Evolutionary conservation across 2,329 filamentous ascomycete species (phyloP).

Genomic region (Trichophyton simii): DNA sequence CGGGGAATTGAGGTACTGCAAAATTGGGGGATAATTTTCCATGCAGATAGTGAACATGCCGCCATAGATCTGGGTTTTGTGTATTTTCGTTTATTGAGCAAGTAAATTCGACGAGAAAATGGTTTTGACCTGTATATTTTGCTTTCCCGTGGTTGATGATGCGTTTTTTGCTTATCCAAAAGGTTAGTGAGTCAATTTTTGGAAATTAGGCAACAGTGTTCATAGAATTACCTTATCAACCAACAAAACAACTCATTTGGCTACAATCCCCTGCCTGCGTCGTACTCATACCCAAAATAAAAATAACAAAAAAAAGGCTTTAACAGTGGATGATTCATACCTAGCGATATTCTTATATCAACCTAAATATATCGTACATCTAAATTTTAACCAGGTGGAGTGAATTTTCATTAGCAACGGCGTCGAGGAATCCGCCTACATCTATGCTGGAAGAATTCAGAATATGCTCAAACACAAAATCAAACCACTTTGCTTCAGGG

Average conservation of each 20-base stretch:
- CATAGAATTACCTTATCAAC: background rate
- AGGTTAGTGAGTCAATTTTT: too few relatives aligned
- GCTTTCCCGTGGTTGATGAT: background rate
- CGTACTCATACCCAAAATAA: too few relatives aligned
- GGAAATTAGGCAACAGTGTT: background rate
- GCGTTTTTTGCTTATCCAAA: background rate
- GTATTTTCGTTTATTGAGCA: background rate
- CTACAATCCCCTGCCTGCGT: too few relatives aligned
- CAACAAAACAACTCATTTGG: too few relatives aligned
- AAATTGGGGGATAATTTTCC: slow-evolving; percentile 17
- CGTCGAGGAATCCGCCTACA: slow-evolving; percentile 2
- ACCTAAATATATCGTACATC: background rate
- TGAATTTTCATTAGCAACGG: slow-evolving; percentile 2
- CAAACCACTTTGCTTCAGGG: slow-evolving; percentile 9
- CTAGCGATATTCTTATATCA: background rate
- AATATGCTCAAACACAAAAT: slow-evolving; percentile 7
- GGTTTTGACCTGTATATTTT: background rate
- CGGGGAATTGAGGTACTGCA: slow-evolving; percentile 10
- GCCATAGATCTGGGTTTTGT: background rate
- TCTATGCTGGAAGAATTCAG: background rate
- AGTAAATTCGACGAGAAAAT: background rate
- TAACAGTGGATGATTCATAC: background rate
- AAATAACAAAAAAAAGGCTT: too few relatives aligned
- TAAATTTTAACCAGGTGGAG: background rate
- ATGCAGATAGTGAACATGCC: slow-evolving; percentile 9